phyloP scores from a whole-genome alignment of 2,329 filamentous ascomycete species.

The Sporothrix inflata region DNA sequence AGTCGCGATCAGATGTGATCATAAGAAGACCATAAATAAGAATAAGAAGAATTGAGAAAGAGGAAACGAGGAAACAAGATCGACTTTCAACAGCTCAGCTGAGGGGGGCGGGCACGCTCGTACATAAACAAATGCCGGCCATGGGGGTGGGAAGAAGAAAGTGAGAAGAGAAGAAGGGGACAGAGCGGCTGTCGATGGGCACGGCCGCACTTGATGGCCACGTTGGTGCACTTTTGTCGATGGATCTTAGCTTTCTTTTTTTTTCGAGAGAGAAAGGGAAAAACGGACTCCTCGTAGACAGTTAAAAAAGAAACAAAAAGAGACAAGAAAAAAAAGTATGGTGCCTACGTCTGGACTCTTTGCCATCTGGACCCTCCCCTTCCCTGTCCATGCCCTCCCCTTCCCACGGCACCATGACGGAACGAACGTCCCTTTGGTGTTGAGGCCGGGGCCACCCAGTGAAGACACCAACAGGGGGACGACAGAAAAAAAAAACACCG shows the following conservation, averaged over 20 bases:
- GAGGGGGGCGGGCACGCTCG: not conserved
- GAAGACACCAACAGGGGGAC: not conserved
- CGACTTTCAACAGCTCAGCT: not conserved
- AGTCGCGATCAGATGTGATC: not conserved
- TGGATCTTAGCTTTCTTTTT: not conserved
- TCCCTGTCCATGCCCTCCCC: not conserved
- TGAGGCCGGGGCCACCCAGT: not conserved
- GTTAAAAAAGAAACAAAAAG: too few relatives aligned
- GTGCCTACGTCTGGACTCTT: not conserved
- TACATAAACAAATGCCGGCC: constrained; percentile 19
- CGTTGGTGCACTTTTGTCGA: not conserved
- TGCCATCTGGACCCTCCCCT: not conserved
- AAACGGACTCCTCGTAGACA: not conserved
- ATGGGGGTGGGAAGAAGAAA: not conserved
- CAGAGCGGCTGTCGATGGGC: not conserved
- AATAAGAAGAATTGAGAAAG: not conserved
- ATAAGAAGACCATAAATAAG: not conserved
- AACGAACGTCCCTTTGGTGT: not conserved
- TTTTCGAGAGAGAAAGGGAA: not conserved
- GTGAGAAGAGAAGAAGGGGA: not conserved
- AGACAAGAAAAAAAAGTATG: too few relatives aligned
- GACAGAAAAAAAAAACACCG: not conserved
- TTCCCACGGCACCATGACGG: not conserved
- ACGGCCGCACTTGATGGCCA: not conserved
- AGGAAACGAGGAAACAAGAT: not conserved